Base-by-base conservation (phyloP, 164 flowering plant species). In the Stephania cephalantha region DNA sequence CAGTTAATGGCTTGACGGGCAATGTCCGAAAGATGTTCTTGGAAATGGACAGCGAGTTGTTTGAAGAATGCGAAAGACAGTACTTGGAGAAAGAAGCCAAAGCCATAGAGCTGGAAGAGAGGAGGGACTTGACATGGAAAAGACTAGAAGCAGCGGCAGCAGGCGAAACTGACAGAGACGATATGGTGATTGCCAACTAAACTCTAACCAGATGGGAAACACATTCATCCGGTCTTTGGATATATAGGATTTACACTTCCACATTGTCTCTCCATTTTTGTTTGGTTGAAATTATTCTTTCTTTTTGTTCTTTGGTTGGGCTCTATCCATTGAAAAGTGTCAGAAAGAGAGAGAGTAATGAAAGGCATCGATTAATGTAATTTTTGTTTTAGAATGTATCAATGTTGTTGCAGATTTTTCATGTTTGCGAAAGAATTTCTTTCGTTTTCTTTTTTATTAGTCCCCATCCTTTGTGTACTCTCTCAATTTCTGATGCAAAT, bases 21-120 rank as follows among this genome's bases (percentile, higher is more conserved):
- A 83, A 84, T 76, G 85, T 84, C 5, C 76, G 80, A 53, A 79
- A 78, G 74, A 82, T 84, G 84, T 84, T 84, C 77, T 17, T 73
- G 73, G 87, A 84, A 71, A 83, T 84, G 87, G 87, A 84, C 71
- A 50, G 71, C 13, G 85, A 87, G 55, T 80, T 87, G 61, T 87
- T 83, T 71, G 84, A 85, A 76, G 85, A 82, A 69, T 85, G 88
- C 53, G 74, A 84, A 71, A 80, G 70, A 70, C 78, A 81, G 75
- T 72, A 76, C 65, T 18, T 44, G 6, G 86, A 84, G 69, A 85
- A 77, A 70, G 83, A 75, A 71, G 80, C 80, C 5, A 77, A 46
- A 71, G 83, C 83, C 20, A 64, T 71, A 75, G 86, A 75, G 15
- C 29, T 81, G 50, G 82, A 84, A 82, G 84, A 82, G 72, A 74